Base-by-base conservation (phyloP, 2,329 filamentous ascomycete species). In the Colletotrichum musicola region DNA sequence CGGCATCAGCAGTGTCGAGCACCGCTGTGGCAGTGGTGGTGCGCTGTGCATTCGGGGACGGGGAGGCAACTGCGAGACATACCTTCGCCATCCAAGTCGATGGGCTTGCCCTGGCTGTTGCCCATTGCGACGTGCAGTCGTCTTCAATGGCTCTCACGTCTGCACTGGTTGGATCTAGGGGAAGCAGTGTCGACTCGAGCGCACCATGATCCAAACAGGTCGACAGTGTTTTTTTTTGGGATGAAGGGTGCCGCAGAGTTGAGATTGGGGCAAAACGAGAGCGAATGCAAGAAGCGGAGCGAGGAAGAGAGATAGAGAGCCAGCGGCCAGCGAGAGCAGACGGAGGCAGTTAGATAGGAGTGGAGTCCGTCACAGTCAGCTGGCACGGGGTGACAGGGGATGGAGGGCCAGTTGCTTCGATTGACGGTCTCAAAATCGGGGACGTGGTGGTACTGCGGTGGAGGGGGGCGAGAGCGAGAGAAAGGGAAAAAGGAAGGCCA, bases 1-100 rank as follows among this genome's bases (percentile, higher is more conserved):
- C 30, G 25, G 27, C 12, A 51, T 27, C 27, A 46, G 53, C 62
- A 44, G 25, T 54, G 55, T 44, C 59, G n/a, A 54, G 61, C 44
- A 12, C 47, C 18, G 42, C 13, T 13, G 44, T 14, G n/a, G 22
- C n/a, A 35, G 38, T 40, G 40, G 22, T 35, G 27, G 30, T 49
- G 42, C 12, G 38, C 47, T 44, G 40, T 62, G 56, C 30, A 62
- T 60, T 35, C 58, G 27, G 57, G 14, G 50, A 42, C 38, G 42
- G 40, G 63, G 55, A 22, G 30, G 47, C 30, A 35, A 60, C 55
- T 62, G 64, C 62, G 25, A 65, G 35, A 60, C 70, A 84, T 89
- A 97, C 94, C 93, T 91, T 97, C 93, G 84, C 97, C 95, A 83
- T 92, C 93, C 83, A 95, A 91, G 80, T 94, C 92, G 84, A 97